These are phyloP conservation scores for Debaryomyces psychrophilus DNA, from an alignment of 1,139 yeast species.

Conservation along the genomic window DNA sequence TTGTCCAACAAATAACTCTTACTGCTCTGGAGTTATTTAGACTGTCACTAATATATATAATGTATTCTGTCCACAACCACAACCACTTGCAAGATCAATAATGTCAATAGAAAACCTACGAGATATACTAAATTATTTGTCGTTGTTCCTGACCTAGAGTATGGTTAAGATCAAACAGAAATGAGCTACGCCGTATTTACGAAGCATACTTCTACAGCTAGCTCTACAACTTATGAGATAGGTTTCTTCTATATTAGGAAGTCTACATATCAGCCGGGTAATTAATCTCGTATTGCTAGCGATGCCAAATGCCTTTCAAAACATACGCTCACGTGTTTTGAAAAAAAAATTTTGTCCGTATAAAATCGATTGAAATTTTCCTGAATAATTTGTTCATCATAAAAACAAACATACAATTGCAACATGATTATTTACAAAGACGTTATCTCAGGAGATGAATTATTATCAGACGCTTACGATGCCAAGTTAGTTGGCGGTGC, in stretches of 20 bases:
- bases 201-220: no score
- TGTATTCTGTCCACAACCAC: no score
- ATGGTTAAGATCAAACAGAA: no score
- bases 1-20: no score
- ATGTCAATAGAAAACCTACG: no score
- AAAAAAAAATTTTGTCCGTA: conserved; percentile 7
- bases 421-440: conserved; percentile 59
- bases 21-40: no score
- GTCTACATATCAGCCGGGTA: conserved; percentile 9
- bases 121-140: no score
- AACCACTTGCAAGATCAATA: no score
- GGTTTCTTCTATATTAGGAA: conserved; percentile 14
- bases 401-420: conserved; percentile 8
- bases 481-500: conserved; percentile 81
- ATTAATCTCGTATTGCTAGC: conserved; percentile 1
- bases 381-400: conserved; percentile 7
- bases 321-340: conserved; percentile 1
- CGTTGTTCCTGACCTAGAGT: no score
- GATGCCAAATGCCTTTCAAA: conserved; percentile 2
- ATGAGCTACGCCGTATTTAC: no score
- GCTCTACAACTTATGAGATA: no score
- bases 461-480: conserved; percentile 97
- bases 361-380: conserved; percentile 6
- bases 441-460: conserved; percentile 91
- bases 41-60: background rate